A percentile compares a stretch with the other conserved stretches of the same genome.
Evolutionary conservation across 768 basidiomycete species (phyloP).

Genomic region (Rossbeevera mucosa): DNA sequence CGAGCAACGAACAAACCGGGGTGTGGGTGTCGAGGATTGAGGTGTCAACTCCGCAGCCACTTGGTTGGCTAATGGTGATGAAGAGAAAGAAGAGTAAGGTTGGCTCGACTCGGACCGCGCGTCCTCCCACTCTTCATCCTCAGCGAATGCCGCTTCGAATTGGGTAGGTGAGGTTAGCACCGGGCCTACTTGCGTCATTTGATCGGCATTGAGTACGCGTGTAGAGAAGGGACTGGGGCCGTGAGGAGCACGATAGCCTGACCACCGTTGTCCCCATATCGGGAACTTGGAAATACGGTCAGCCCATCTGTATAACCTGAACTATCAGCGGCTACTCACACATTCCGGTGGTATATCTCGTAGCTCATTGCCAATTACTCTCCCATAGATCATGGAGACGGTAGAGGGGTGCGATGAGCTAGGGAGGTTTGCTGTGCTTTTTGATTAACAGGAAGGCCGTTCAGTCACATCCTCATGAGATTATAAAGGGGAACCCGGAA

Average conservation of each 20-base stretch:
- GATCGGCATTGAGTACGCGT: constrained; percentile 16
- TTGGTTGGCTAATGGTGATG: constrained; percentile 9
- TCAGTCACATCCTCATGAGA: constrained; percentile 13
- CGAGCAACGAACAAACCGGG: background rate
- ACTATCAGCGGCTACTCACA: constrained; percentile 19
- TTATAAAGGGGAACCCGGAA: constrained; percentile 24
- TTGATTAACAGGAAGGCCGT: constrained; percentile 13
- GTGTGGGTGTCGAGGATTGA: background rate
- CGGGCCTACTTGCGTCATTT: constrained; percentile 21
- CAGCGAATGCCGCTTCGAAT: constrained; percentile 13
- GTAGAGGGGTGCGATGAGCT: constrained; percentile 14
- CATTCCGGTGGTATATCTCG: constrained; percentile 27
- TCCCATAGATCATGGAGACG: constrained; percentile 22
- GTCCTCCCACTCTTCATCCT: constrained; percentile 20
- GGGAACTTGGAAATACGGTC: constrained; percentile 21
- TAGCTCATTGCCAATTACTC: constrained; percentile 30
- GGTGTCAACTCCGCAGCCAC: background rate
- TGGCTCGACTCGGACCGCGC: constrained; percentile 11
- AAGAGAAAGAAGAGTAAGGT: constrained; percentile 6
- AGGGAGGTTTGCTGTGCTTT: constrained; percentile 13
- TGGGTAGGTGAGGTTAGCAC: constrained; percentile 20
- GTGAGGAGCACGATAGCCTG: constrained; percentile 17
- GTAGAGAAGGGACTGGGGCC: constrained; percentile 27
- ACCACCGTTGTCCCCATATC: constrained; percentile 32
- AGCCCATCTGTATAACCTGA: constrained; percentile 1